Evolutionary conservation across 2,329 filamentous ascomycete species (phyloP).

Genomic region (Trichophyton benhamiae): DNA sequence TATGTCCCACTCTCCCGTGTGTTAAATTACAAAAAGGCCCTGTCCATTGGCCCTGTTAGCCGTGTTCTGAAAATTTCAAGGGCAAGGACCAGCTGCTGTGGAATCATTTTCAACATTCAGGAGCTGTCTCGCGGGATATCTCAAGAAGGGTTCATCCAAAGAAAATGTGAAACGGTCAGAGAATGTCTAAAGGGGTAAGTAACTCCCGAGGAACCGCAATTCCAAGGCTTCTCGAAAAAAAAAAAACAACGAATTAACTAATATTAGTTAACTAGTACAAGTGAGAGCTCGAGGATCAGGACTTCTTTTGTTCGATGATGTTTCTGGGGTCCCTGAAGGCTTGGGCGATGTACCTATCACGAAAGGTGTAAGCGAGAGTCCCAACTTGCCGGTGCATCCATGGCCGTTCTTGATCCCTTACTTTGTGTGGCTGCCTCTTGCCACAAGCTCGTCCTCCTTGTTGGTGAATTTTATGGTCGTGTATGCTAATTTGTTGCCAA

Average conservation of each 20-base stretch:
- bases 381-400: neutral
- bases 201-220: neutral
- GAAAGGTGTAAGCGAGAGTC: neutral
- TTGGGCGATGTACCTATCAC: slow-evolving; percentile 41
- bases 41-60: neutral
- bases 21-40: no score
- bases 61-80: neutral
- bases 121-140: neutral
- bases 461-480: slow-evolving; percentile 52
- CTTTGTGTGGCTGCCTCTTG: slow-evolving; percentile 57
- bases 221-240: no score
- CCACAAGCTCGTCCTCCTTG: slow-evolving; percentile 46
- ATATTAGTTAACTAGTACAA: neutral
- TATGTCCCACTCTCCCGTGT: no score
- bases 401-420: slow-evolving; percentile 20
- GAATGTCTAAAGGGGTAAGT: neutral
- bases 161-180: neutral
- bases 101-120: neutral
- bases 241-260: no score
- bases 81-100: neutral
- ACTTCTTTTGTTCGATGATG: slow-evolving; percentile 26
- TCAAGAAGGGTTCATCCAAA: neutral
- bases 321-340: slow-evolving; percentile 54
- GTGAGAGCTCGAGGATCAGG: neutral
- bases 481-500: slow-evolving; percentile 54